Conservation (phyloP, 208 protist species). For the Jaenimonas drosophilae region DNA sequence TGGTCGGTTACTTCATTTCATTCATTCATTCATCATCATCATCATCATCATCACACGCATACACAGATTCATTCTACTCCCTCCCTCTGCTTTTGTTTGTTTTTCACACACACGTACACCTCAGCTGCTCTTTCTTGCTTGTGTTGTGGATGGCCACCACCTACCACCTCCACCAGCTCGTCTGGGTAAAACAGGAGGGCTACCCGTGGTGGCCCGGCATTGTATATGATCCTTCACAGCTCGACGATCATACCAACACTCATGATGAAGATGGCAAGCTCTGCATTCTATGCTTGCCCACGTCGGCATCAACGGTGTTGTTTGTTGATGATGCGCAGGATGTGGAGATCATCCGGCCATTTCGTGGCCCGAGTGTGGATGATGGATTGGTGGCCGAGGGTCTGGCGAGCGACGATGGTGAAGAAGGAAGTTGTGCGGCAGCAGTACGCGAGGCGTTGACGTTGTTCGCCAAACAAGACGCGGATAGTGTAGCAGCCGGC, state of each 20-base stretch:
- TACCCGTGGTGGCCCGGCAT: slow-evolving; percentile 83
- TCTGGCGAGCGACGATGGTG: not conserved
- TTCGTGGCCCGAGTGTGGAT: slow-evolving; percentile 17
- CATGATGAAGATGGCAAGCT: slow-evolving; percentile 29
- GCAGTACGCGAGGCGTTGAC: too few species aligned
- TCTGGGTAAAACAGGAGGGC: slow-evolving; percentile 71
- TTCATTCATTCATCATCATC: slow-evolving; percentile 1
- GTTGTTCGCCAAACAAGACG: too few species aligned
- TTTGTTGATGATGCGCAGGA: slow-evolving; percentile 29
- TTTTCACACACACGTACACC: not conserved
- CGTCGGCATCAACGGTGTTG: slow-evolving; percentile 25
- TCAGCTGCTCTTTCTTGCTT: not conserved
- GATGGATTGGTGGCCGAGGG: slow-evolving; percentile 22
- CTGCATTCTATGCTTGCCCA: slow-evolving; percentile 56
- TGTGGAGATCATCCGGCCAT: slow-evolving; percentile 24
- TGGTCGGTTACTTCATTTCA: slow-evolving; percentile 8
- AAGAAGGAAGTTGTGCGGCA: slow-evolving; percentile 2
- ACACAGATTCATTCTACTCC: not conserved
- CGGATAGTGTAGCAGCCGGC: too few species aligned
- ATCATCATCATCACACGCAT: slow-evolving; percentile 1
- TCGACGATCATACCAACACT: slow-evolving; percentile 5
- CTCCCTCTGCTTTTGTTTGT: slow-evolving; percentile 7
- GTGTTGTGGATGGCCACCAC: slow-evolving; percentile 4
- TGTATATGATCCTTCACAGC: slow-evolving; percentile 30
- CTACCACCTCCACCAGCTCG: slow-evolving; percentile 30